Conservation (phyloP, 176 grass and related monocot genomes). For the Eragrostis nindensis region DNA sequence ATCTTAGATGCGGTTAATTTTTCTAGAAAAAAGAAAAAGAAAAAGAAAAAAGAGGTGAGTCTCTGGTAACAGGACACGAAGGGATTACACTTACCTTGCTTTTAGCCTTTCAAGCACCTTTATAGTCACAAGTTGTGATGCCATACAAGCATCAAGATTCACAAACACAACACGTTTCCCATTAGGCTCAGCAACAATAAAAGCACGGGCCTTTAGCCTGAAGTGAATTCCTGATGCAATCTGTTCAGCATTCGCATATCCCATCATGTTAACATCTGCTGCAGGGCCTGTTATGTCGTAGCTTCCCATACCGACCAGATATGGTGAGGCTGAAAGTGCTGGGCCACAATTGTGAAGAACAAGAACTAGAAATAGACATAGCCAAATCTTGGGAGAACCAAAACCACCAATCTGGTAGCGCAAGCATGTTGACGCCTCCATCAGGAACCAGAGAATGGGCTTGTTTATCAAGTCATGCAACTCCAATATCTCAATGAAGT, state of each 20-base stretch:
- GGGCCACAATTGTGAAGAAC: constrained; percentile 50
- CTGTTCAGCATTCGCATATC: constrained; percentile 93
- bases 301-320: constrained; percentile 84
- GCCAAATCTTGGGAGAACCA: constrained; percentile 40
- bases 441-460: constrained; percentile 39
- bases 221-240: constrained; percentile 87
- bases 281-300: constrained; percentile 97
- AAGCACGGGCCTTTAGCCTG: constrained; percentile 90
- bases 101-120: constrained; percentile 95
- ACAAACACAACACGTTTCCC: constrained; percentile 92
- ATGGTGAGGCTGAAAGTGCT: constrained; percentile 61
- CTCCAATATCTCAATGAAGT: background rate
- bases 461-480: constrained; percentile 44
- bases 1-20: background rate
- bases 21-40: too few relatives aligned
- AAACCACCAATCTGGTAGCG: constrained; percentile 8
- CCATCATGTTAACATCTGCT: constrained; percentile 99
- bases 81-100: constrained; percentile 53
- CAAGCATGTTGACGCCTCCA: constrained; percentile 57
- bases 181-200: constrained; percentile 86
- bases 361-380: constrained; percentile 63
- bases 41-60: constrained; percentile 23
- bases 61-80: constrained; percentile 24
- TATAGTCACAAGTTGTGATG: constrained; percentile 89
- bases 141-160: constrained; percentile 99